Base-by-base conservation (phyloP, 306 rosid species). In the Crotalaria pallida region DNA sequence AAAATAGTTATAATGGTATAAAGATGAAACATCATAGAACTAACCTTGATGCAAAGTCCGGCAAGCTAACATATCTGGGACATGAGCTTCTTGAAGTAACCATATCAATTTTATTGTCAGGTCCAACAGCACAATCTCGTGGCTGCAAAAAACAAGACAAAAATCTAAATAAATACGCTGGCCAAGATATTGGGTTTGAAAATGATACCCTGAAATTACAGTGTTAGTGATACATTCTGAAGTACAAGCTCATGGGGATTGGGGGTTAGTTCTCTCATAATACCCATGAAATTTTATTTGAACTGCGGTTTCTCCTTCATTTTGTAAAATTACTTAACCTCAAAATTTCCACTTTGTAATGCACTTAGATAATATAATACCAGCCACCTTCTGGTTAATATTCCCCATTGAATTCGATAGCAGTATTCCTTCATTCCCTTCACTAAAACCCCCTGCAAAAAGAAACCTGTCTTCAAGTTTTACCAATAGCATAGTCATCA, bases 371-470 rank as follows among this genome's bases (percentile, higher is more conserved):
- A 83, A 82, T 88, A n/a, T n/a, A n/a, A n/a, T n/a, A 91, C 92
- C 91, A 80, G 87, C 84, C 85, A 94, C 98, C 97, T 90, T 88
- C 89, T 63, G 84, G 79, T 67, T 84, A 69, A 84, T 85, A 84
- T 76, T 88, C 81, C 69, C 77, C 73, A 51, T 76, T 11, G 75
- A 68, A 27, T 58, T 76, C 10, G 75, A 68, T 27, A 82, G 51
- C 21, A 4, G 61, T 17, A 77, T 67, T 80, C 62, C 74, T 44
- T 81, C 79, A 27, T 77, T 58, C 60, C 71, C 87, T 36, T 68
- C 79, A 40, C 60, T 44, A 53, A 71, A 73, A 56, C 44, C 80
- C 49, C 81, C 95, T 83, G 77, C 79, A 77, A 75, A 17, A 13
- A 73, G 80, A 80, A 8, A 21, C 13, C 10, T 0, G 8, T 51